These are phyloP conservation scores for Antitrichia curtipendula DNA, from an alignment of 225 moss, liverwort and hornwort species.

Conservation along the genomic window DNA sequence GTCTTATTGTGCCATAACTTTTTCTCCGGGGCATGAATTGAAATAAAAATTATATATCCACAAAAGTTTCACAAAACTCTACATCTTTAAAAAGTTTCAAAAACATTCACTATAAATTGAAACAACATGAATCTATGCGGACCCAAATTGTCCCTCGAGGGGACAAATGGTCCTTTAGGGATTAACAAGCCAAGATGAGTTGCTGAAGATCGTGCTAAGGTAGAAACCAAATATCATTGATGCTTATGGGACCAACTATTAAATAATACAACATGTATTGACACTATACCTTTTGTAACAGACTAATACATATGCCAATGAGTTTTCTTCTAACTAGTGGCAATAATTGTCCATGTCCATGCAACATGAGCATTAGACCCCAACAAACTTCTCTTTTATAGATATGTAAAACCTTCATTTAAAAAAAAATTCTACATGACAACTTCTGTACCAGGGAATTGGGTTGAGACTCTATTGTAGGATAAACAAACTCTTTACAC, in stretches of 20 bases:
- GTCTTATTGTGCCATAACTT: too few relatives aligned
- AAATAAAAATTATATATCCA: too few relatives aligned
- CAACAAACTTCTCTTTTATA: background rate
- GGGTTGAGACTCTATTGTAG: rapidly evolving
- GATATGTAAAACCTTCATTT: background rate
- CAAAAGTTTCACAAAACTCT: too few relatives aligned
- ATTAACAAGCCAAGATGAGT: background rate
- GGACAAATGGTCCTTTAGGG: too few relatives aligned
- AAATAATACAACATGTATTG: background rate
- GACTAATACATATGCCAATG: background rate
- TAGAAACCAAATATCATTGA: background rate
- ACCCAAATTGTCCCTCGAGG: too few relatives aligned
- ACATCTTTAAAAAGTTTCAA: too few relatives aligned
- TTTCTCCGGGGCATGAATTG: too few relatives aligned
- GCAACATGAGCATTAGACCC: background rate
- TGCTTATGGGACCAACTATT: background rate
- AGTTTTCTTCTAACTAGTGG: background rate
- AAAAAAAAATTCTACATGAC: rapidly evolving
- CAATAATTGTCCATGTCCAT: background rate
- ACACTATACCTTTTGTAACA: too few relatives aligned
- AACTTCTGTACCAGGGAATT: rapidly evolving
- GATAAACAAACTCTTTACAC: background rate
- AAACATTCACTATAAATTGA: too few relatives aligned
- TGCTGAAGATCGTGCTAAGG: rapidly evolving
- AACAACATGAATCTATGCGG: too few relatives aligned